Evolutionary conservation across 495 filamentous ascomycete genomes (phyloP), one percentile per base, ranked within the genome.

Genomic region (Acidomyces sp.): DNA sequence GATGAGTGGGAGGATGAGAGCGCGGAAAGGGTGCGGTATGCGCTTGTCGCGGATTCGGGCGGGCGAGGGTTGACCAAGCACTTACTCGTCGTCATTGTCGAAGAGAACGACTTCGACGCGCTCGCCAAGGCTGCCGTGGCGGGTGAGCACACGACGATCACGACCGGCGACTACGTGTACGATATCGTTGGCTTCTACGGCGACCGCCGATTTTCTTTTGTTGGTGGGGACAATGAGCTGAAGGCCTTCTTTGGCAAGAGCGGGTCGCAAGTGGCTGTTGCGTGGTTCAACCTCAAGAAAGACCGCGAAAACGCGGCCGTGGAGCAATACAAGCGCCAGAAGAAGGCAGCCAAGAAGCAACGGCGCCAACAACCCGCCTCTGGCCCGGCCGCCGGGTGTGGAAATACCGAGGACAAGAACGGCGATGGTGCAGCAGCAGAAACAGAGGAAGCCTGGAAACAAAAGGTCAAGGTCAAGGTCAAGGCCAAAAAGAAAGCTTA

Each of bases 271-370:
- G 22, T 6, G 11, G 32, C 4, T 12, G 3, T 29, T 7, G 5
- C 16, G 20, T 24, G 16, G 12, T 12, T 26, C n/a, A 16, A 43
- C 10, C 18, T 21, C 16, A 31, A 22, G 22, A 13, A 29, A 28
- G 11, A 12, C n/a, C 5, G 19, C 2, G 4, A 22, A 24, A 31
- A 32, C n/a, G 27, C 5, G 20, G 35, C 17, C 22, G 28, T 6
- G 26, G 20, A 33, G 16, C 35, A 3, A 23, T 10, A 4, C 12
- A 19, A 16, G 35, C n/a, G 9, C 26, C n/a, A 24, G 27, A 40
- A 34, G 31, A 10, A 16, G 35, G 9, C 34, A n/a, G 43, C 43
- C 35, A 40, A 46, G 43, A 46, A 43, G 39, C 28, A 43, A 23
- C 6, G 31, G 17, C 13, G 39, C 19, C 28, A 35, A 13, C 9